A percentile compares a stretch with the other conserved stretches of the same genome.
Evolutionary conservation across 78 protist species (phyloP).

Genomic region (Isochrysis galbana): DNA sequence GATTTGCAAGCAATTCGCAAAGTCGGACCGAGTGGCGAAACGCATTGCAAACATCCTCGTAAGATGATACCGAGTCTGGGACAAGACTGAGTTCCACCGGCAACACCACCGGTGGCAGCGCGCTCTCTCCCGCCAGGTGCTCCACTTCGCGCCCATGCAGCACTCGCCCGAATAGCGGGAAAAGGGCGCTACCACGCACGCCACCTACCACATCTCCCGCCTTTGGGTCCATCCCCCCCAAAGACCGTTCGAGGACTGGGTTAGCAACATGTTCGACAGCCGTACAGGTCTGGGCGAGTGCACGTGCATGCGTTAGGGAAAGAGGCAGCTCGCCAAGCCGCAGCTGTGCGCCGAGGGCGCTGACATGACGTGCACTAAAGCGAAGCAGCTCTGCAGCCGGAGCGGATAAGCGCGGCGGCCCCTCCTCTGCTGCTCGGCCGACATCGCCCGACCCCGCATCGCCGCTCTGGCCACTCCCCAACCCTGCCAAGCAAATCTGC

Average conservation of each 20-base stretch:
- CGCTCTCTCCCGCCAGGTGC: background rate
- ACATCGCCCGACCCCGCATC: background rate
- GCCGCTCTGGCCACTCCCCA: too few relatives aligned
- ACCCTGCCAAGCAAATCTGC: background rate
- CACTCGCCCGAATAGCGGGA: background rate
- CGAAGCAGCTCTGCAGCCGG: background rate
- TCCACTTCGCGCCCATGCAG: background rate
- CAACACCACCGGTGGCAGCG: background rate
- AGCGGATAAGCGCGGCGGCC: background rate
- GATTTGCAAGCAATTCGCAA: background rate
- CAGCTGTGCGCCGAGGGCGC: background rate
- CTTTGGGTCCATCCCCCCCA: background rate
- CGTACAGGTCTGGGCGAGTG: background rate
- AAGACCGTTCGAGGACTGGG: background rate
- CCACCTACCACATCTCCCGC: background rate
- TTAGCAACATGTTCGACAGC: background rate
- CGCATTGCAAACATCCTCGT: background rate
- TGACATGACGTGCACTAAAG: background rate
- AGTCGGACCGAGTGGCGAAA: background rate
- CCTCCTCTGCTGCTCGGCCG: background rate
- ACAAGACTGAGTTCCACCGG: background rate
- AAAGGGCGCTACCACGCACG: background rate
- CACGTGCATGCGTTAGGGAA: background rate
- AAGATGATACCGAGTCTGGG: background rate
- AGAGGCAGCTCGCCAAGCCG: background rate